Base-by-base conservation (phyloP, 139 green algal genomes). In the Zygnema cylindricum region DNA sequence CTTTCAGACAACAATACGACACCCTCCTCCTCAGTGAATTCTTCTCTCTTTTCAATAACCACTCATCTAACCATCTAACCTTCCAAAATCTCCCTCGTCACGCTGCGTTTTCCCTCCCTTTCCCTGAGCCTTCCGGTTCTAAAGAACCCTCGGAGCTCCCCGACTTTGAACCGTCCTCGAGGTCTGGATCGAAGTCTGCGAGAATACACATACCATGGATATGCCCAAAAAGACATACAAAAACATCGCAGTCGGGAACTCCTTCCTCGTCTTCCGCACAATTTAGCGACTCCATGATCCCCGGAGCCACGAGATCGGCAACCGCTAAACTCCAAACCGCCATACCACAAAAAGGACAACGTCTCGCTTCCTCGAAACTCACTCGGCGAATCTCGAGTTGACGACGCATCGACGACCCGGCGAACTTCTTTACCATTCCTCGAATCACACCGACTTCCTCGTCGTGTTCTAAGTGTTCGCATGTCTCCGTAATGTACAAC, bases 401-500 rank as follows among this genome's bases (percentile, higher is more conserved):
- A 40, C 73, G 73, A 35, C 73, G 21, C 35, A 40, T 81, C 35
- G 22, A 43, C 35, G 21, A 81, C 35, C 73, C 73, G 21, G 21
- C 21, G 21, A 21, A 81, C 35, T 81, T 43, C 23, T 43, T 81
- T 35, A 81, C 42, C 22, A 81, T 81, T 35, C 73, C 73, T 22
- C 73, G 73, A 40, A 81, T 69, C 35, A 81, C 22, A 21, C 73
- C 73, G 35, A 81, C 73, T 21, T 81, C 73, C 21, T 81, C 73
- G 21, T 81, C 73, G 21, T 22, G 22, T 40, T 81, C 73, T 35
- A 33, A 43, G 73, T 81, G 73, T 43, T 16, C 22, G 73, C 73
- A 81, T 40, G 73, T 81, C 73, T 81, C 73, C 21, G 73, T 81
- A 21, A 81, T 43, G 73, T 81, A 81, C 35, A 81, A 40, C 16